Evolutionary conservation across 2,329 filamentous ascomycete species (phyloP).

Genomic region (Xylariales sp.): DNA sequence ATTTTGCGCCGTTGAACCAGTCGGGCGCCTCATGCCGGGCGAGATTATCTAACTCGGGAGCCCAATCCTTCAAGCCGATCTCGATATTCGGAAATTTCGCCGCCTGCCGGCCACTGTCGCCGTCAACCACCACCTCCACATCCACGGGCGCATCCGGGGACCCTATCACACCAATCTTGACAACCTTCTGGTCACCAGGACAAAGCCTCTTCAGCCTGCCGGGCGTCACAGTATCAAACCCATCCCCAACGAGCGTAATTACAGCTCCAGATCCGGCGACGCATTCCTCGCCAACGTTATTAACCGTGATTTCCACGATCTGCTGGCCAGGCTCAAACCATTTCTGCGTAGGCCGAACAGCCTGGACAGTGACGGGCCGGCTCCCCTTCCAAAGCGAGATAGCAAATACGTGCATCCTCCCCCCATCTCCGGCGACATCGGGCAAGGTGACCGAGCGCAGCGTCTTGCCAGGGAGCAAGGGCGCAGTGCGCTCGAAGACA

Average conservation of each 20-base stretch:
- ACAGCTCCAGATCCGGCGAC: constrained; percentile 49
- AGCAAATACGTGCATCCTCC: constrained; percentile 57
- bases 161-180: constrained; percentile 53
- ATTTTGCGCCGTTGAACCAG: constrained; percentile 68
- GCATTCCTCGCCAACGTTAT: constrained; percentile 48
- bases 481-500: constrained; percentile 58
- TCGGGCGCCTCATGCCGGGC: constrained; percentile 57
- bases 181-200: constrained; percentile 57
- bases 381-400: constrained; percentile 51
- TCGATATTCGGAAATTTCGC: constrained; percentile 33
- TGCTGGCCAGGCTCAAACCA: constrained; percentile 53
- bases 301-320: constrained; percentile 53
- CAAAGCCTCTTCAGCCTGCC: constrained; percentile 55
- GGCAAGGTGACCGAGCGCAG: constrained; percentile 57
- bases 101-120: constrained; percentile 28
- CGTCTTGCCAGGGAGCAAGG: constrained; percentile 53
- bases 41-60: constrained; percentile 51
- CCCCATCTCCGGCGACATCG: constrained; percentile 50
- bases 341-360: constrained; percentile 58
- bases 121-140: constrained; percentile 42
- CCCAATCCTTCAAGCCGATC: constrained; percentile 54
- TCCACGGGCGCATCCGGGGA: constrained; percentile 41
- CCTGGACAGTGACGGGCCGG: constrained; percentile 51
- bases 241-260: constrained; percentile 49
- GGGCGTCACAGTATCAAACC: constrained; percentile 58